Evolutionary conservation across 257 asterid species (phyloP), one percentile per base, ranked within the genome.

Genomic region (Nemophila menziesii): DNA sequence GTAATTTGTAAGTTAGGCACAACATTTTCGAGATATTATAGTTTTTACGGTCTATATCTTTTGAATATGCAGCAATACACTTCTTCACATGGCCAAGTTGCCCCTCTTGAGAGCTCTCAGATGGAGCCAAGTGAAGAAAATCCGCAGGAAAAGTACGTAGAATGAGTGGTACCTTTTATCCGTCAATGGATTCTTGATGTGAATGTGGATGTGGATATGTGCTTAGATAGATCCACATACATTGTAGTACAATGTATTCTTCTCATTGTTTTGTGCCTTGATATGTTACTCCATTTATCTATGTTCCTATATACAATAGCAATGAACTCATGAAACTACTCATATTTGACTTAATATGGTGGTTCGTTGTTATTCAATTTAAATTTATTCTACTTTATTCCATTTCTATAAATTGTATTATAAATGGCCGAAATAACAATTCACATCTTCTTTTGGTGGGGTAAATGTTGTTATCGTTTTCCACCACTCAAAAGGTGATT

Each of bases 91-190:
- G 95, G 68, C 39, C 77, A 78, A 23, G 85, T 80, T 14, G 94
- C 97, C 51, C 80, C 98, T 46, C 92, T 74, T 29, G 96, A 90
- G 52, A 85, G 89, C 89, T 90, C 96, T 94, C 66, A 85, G 62
- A 75, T 70, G 78, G 79, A 68, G 74, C 62, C 15, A 51, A 61
- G 15, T 66, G 58, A 29, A 44, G 62, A 71, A 46, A 55, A 64
- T 48, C 56, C 69, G 29, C 42, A 69, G 58, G 50, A 60, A 47
- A 58, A 51, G 57, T 50, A 61, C 52, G n/a, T 41, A 24, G 9
- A 4, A 4, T 24, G 36, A 33, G 43, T 61, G 71, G 73, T 59
- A 72, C 76, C 76, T 71, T 64, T 49, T 38, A 2, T 29, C 33
- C 46, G 47, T 41, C 45, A 49, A 54, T 58, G 49, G 56, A 63